phyloP scores from a whole-genome alignment of 257 asterid genomes.

The Przewalskia tangutica region DNA sequence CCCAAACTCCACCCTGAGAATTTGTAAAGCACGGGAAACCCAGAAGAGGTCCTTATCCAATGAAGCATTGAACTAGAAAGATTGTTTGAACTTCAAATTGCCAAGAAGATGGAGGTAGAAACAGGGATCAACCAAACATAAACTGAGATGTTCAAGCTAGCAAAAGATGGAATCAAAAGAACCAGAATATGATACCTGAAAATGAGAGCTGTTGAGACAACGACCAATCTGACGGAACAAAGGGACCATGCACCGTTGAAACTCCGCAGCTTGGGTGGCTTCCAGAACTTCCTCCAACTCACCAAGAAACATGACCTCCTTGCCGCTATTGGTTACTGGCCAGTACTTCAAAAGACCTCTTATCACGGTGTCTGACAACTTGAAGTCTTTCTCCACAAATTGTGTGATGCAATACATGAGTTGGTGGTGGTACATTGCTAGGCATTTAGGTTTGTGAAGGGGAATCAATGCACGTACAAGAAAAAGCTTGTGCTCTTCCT shows the following conservation, averaged over 20 bases:
- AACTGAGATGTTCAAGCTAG: not conserved
- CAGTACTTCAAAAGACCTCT: slow-evolving; percentile 36
- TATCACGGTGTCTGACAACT: slow-evolving; percentile 27
- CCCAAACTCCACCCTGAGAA: not conserved
- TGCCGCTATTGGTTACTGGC: slow-evolving; percentile 33
- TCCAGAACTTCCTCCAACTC: slow-evolving; percentile 40
- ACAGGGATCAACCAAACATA: not conserved
- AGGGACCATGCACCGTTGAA: slow-evolving; percentile 31
- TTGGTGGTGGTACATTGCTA: slow-evolving; percentile 26
- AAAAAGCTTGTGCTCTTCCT: slow-evolving; percentile 40
- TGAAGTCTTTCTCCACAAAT: slow-evolving; percentile 30
- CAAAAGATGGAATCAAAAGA: not conserved
- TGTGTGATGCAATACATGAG: slow-evolving; percentile 30
- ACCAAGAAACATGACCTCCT: slow-evolving; percentile 36
- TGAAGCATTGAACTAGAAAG: not conserved
- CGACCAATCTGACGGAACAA: slow-evolving; percentile 30
- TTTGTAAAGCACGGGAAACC: not conserved
- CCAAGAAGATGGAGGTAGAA: not conserved
- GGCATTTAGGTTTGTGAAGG: slow-evolving; percentile 35
- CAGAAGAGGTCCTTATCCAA: not conserved
- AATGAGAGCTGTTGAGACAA: slow-evolving; percentile 33
- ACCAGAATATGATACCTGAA: slow-evolving; percentile 21
- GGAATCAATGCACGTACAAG: slow-evolving; percentile 31
- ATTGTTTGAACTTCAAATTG: not conserved
- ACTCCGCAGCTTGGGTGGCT: slow-evolving; percentile 29